Evolutionary conservation across 805 yeast species (phyloP).

Genomic region (Cyberlindnera meyerae): DNA sequence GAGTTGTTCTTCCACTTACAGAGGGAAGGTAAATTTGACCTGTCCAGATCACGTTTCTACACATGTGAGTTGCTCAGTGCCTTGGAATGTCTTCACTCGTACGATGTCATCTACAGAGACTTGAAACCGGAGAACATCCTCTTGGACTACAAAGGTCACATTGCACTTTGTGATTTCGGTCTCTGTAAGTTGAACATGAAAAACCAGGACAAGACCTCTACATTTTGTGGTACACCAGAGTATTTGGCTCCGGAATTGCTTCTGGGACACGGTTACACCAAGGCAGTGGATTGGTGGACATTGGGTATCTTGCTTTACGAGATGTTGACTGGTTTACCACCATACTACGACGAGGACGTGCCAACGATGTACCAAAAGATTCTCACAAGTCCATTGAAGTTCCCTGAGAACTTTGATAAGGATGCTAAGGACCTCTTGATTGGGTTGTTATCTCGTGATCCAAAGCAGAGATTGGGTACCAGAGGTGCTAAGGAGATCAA

Average conservation of each 20-base stretch:
- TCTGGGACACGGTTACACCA: constrained; percentile 88
- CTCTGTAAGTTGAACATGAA: constrained; percentile 94
- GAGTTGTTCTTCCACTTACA: constrained; percentile 93
- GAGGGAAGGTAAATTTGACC: constrained; percentile 80
- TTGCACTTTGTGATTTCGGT: constrained; percentile 96
- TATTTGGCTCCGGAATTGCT: constrained; percentile 93
- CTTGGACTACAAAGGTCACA: constrained; percentile 94
- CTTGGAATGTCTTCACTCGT: constrained; percentile 82
- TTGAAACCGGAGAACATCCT: constrained; percentile 94
- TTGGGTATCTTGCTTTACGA: constrained; percentile 89
- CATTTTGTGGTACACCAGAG: constrained; percentile 98
- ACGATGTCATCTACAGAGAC: constrained; percentile 92
- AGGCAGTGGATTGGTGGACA: constrained; percentile 99
- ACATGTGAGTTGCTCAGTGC: constrained; percentile 93
- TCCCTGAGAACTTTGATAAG: constrained; percentile 82
- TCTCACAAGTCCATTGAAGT: constrained; percentile 78
- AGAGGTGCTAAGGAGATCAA: constrained; percentile 84
- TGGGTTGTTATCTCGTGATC: constrained; percentile 79
- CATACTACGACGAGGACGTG: constrained; percentile 92
- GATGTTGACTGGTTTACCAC: constrained; percentile 96
- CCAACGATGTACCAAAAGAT: constrained; percentile 93
- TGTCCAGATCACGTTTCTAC: constrained; percentile 87
- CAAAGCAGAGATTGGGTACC: constrained; percentile 67
- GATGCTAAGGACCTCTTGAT: constrained; percentile 79
- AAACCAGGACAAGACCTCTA: constrained; percentile 78